These are phyloP conservation scores for Peronosclerospora sorghi DNA, from an alignment of 352 stramenopile genomes.

Conservation along the genomic window DNA sequence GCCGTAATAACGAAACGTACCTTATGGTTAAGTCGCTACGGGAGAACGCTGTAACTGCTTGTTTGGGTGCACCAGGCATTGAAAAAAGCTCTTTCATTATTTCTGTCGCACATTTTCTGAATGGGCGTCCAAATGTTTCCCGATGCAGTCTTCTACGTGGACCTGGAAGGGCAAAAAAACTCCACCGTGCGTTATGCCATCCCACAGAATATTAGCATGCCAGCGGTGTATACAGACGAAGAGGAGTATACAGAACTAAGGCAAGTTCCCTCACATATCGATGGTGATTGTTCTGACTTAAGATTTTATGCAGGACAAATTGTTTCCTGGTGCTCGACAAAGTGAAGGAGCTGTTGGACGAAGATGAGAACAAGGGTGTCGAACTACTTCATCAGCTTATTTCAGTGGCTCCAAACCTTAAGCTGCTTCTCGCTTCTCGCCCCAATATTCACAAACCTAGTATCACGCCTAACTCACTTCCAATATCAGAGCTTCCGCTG, in stretches of 20 bases:
- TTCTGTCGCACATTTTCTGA: slow-evolving; percentile 66
- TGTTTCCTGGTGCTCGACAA: slow-evolving; percentile 74
- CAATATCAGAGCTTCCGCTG: slow-evolving; percentile 58
- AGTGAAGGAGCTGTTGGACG: slow-evolving; percentile 65
- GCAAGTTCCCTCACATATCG: slow-evolving; percentile 7
- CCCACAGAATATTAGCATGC: slow-evolving; percentile 65
- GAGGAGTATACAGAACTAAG: slow-evolving; percentile 68
- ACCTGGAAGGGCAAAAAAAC: slow-evolving; percentile 71
- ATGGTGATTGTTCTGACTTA: neutral
- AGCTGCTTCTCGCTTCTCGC: slow-evolving; percentile 56
- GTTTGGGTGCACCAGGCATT: slow-evolving; percentile 61
- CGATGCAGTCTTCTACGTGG: slow-evolving; percentile 76
- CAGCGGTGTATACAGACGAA: slow-evolving; percentile 59
- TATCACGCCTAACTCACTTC: slow-evolving; percentile 67
- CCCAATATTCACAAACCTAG: slow-evolving; percentile 67
- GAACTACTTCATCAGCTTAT: slow-evolving; percentile 65
- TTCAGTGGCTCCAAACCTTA: slow-evolving; percentile 52
- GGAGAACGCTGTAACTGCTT: slow-evolving; percentile 66
- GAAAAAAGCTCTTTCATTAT: slow-evolving; percentile 78
- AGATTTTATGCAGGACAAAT: slow-evolving; percentile 28
- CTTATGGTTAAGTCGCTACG: slow-evolving; percentile 63
- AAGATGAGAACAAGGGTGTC: slow-evolving; percentile 63
- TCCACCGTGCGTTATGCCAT: slow-evolving; percentile 76
- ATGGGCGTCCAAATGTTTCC: slow-evolving; percentile 69
- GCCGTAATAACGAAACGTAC: slow-evolving; percentile 69